These are phyloP conservation scores for Arbutus unedo DNA, from an alignment of 148 eudicot species.

Conservation along the genomic window DNA sequence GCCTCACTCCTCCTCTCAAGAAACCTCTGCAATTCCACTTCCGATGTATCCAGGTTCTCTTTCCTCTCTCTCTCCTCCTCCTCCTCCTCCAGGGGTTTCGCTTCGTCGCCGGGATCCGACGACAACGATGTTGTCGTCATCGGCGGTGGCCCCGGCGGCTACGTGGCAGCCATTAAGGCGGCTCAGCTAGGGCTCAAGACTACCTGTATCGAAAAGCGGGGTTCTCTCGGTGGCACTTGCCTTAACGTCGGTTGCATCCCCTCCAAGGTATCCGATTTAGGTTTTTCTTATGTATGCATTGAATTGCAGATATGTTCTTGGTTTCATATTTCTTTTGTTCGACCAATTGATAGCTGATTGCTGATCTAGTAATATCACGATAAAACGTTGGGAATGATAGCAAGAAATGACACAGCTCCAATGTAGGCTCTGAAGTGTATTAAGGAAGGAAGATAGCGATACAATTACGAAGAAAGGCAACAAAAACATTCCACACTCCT, in stretches of 20 bases:
- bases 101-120: constrained; percentile 59
- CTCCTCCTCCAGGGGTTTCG: constrained; percentile 50
- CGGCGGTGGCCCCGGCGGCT: constrained; percentile 96
- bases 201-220: constrained; percentile 93
- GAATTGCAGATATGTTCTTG: too few species aligned
- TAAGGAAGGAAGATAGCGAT: too few species aligned
- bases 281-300: not conserved
- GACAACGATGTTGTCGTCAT: constrained; percentile 87
- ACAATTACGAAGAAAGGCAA: too few species aligned
- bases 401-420: too few species aligned
- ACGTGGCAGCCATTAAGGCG: constrained; percentile 94
- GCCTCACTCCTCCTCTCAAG: constrained; percentile 31
- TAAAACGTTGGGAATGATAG: too few species aligned
- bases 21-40: constrained; percentile 12
- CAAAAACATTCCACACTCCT: too few species aligned
- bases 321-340: not conserved
- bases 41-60: constrained; percentile 36
- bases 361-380: not conserved
- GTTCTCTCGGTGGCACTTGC: constrained; percentile 88
- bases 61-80: constrained; percentile 41
- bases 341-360: not conserved
- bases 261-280: constrained; percentile 53
- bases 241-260: constrained; percentile 97
- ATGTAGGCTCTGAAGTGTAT: too few species aligned
- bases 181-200: constrained; percentile 92